Percentiles rank a stretch among this genome's conserved stretches.
Evolutionary conservation across 2,329 filamentous ascomycete species (phyloP).

Genomic region (Phialophora tarda): DNA sequence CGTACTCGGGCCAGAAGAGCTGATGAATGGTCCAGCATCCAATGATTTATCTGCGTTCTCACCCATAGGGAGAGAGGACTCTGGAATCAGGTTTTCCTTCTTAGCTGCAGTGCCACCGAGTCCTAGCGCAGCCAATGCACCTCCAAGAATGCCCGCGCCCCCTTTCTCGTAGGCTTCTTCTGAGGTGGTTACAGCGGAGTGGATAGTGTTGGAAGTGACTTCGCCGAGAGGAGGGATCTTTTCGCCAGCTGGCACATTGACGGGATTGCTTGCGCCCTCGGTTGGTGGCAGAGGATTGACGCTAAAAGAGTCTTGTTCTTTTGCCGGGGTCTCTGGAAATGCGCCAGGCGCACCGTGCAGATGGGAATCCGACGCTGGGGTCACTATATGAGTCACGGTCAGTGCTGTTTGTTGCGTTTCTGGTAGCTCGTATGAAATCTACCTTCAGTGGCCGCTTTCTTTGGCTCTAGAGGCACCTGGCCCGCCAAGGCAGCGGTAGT

Average conservation of each 20-base stretch:
- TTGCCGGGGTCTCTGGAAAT: slow-evolving; percentile 72
- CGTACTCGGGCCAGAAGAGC: slow-evolving; percentile 56
- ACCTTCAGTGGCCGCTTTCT: slow-evolving; percentile 37
- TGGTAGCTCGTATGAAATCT: slow-evolving; percentile 31
- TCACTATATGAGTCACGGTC: slow-evolving; percentile 53
- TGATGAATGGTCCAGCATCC: slow-evolving; percentile 60
- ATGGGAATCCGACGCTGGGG: slow-evolving; percentile 17
- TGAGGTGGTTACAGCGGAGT: slow-evolving; percentile 69
- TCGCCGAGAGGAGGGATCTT: slow-evolving; percentile 69
- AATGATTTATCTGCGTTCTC: slow-evolving; percentile 48
- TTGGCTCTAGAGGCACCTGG: slow-evolving; percentile 43
- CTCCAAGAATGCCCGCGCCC: slow-evolving; percentile 54
- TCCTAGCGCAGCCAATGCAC: slow-evolving; percentile 50
- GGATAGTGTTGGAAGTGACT: slow-evolving; percentile 72
- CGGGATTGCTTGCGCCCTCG: slow-evolving; percentile 72
- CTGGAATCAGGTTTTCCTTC: slow-evolving; percentile 72
- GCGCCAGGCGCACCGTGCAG: slow-evolving; percentile 60
- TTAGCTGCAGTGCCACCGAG: slow-evolving; percentile 59
- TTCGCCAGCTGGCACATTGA: slow-evolving; percentile 79
- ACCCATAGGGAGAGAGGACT: slow-evolving; percentile 78
- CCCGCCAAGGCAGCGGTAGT: slow-evolving; percentile 66
- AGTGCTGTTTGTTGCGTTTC: slow-evolving; percentile 54
- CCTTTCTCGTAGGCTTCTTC: slow-evolving; percentile 85
- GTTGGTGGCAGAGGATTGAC: slow-evolving; percentile 66
- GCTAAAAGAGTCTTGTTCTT: slow-evolving; percentile 39